Percentiles rank a stretch among this genome's conserved stretches.
Evolutionary conservation across 2,329 filamentous ascomycete species (phyloP).

Genomic region (Cercospora zeae-maydis): DNA sequence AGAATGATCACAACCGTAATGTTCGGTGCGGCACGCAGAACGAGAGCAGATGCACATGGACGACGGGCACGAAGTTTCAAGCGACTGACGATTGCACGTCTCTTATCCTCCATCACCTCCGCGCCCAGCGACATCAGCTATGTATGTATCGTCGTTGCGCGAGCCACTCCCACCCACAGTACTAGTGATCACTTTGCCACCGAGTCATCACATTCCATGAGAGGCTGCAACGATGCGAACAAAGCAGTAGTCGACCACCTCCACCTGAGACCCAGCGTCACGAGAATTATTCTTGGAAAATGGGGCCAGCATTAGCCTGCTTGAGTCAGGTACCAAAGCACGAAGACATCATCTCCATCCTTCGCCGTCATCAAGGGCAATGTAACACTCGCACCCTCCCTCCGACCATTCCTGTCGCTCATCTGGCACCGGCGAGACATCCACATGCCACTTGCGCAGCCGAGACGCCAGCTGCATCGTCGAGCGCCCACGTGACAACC

Average conservation of each 20-base stretch:
- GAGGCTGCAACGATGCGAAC: neutral
- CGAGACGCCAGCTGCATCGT: neutral
- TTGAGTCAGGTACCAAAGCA: neutral
- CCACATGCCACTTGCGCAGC: neutral
- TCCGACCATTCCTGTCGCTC: too few species aligned
- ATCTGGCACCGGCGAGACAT: neutral
- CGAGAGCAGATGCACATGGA: neutral
- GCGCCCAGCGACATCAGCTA: neutral
- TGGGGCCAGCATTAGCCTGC: neutral
- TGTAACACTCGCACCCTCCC: neutral
- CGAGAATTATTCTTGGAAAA: too few species aligned
- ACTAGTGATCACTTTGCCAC: neutral
- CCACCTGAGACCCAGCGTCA: neutral
- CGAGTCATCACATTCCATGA: neutral
- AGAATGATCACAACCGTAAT: neutral
- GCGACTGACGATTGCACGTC: slow-evolving; percentile 2
- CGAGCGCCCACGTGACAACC: neutral
- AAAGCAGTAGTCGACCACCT: neutral
- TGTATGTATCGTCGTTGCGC: neutral
- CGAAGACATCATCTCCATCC: neutral
- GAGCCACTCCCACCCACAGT: neutral
- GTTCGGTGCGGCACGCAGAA: neutral
- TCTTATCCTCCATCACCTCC: neutral
- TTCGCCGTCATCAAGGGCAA: neutral
- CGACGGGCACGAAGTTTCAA: neutral